Base-by-base conservation (phyloP, 2,329 filamentous ascomycete species). In the Beauveria caledonica region DNA sequence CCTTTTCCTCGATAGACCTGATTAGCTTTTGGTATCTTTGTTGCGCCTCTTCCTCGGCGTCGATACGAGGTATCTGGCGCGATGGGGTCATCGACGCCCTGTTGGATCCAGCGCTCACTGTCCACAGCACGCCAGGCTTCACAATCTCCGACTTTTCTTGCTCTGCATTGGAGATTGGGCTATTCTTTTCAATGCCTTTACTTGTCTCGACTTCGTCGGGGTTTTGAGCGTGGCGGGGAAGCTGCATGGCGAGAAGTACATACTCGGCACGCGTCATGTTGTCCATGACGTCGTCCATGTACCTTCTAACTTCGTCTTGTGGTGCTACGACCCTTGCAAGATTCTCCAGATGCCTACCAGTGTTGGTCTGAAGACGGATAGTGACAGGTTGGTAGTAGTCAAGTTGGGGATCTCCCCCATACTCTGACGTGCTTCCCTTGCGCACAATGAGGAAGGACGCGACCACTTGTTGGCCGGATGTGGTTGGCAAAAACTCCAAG, bases 341-440 rank as follows among this genome's bases (percentile, higher is more conserved):
- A 51, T 84, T 79, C 63, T 88, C 86, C 5, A 88, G 74, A 63
- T 85, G 77, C 49, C 81, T 80, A 1, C 80, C 80, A 39, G 77
- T 77, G 11, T 75, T 74, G 0, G 83, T 77, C 60, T 79, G 80
- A 25, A 89, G 71, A 19, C 84, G 80, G 57, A 89, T 80, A 0
- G 81, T 87, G 29, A 92, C 80, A 2, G 89, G 89, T 65, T 92
- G 87, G 69, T 91, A 93, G 72, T 89, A 90, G 67, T 91, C 86
- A 13, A 87, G 73, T 9, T 77, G 74, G 1, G 82, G 83, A 63
- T 87, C 82, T n/a, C 82, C 83, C 60, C 81, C 79, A 61, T 85
- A 84, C 65, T 88, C 85, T 1, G 84, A 82, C n/a, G 77, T 78
- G 65, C 85, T 86, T 33, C 86, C 88, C 70, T 87, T 87, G 53